Evolutionary conservation across 2,329 filamentous ascomycete genomes (phyloP).

Genomic region (Didymella segeticola): DNA sequence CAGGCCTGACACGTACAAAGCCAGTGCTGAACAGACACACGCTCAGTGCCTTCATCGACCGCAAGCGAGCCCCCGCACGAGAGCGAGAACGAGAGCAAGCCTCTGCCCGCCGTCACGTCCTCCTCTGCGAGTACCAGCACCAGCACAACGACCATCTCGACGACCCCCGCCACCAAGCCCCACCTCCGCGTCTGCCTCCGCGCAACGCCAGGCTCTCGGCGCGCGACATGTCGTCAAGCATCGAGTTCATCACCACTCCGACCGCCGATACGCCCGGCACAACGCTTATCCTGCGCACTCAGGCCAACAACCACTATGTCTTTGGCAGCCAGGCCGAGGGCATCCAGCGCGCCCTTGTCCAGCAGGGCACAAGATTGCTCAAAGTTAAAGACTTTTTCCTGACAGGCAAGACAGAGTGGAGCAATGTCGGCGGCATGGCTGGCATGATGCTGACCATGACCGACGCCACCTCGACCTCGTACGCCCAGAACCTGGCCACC

Average conservation of each 20-base stretch:
- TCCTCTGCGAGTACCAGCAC: not conserved
- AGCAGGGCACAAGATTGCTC: constrained; percentile 69
- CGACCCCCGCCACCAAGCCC: no score
- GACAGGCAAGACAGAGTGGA: constrained; percentile 78
- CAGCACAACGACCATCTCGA: not conserved
- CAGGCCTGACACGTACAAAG: not conserved
- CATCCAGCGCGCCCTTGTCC: constrained; percentile 76
- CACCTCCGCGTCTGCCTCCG: not conserved
- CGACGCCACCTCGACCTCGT: constrained; percentile 63
- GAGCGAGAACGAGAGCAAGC: not conserved
- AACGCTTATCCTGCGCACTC: constrained; percentile 75
- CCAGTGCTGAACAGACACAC: not conserved
- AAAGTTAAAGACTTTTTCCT: constrained; percentile 82
- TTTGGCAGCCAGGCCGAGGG: constrained; percentile 86
- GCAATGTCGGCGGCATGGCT: constrained; percentile 78
- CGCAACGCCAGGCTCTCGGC: not conserved
- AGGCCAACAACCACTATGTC: constrained; percentile 75
- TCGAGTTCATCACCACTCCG: constrained; percentile 80
- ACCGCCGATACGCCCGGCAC: constrained; percentile 89
- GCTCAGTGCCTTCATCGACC: not conserved
- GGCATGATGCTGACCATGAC: constrained; percentile 86
- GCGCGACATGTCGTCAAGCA: constrained; percentile 70
- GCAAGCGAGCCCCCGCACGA: constrained; percentile 15
- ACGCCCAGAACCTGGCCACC: constrained; percentile 52
- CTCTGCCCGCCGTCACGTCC: no score